phyloP scores from a whole-genome alignment of 2,329 filamentous ascomycete genomes.

The Calonectria pauciramosa region DNA sequence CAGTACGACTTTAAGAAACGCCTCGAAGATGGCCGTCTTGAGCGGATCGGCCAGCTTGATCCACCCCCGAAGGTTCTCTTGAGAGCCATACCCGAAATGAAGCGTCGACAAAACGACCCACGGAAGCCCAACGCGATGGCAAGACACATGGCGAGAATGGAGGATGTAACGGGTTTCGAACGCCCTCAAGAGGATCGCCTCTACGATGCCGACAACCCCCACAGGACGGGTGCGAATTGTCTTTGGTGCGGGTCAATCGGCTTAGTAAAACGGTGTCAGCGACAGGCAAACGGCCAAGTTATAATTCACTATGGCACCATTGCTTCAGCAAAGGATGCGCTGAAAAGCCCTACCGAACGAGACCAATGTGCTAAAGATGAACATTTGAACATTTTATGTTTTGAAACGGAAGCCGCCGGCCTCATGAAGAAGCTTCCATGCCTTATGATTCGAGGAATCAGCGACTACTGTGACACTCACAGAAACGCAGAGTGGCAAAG shows the following conservation, averaged over 20 bases:
- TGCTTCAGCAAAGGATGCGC: not conserved
- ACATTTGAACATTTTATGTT: constrained; percentile 19
- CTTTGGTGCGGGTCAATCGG: not conserved
- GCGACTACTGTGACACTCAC: constrained; percentile 54
- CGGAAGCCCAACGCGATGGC: not conserved
- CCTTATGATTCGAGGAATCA: constrained; percentile 51
- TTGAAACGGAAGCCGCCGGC: constrained; percentile 47
- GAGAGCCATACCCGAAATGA: not conserved
- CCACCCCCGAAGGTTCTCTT: not conserved
- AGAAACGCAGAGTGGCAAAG: constrained; percentile 53
- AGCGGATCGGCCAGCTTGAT: not conserved
- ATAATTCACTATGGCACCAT: not conserved
- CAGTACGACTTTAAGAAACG: not conserved
- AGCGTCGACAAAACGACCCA: not conserved
- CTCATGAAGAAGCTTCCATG: constrained; percentile 22
- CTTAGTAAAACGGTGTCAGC: not conserved
- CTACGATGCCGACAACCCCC: not conserved
- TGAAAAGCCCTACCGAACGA: not conserved
- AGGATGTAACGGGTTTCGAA: not conserved
- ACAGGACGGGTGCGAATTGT: not conserved
- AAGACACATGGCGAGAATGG: constrained; percentile 3
- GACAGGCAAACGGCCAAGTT: not conserved
- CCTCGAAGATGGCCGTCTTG: not conserved
- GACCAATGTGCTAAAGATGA: not conserved
- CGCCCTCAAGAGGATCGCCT: not conserved